phyloP scores from a whole-genome alignment of 192 early-diverging fungal genomes.

The Kappamyces sp. region DNA sequence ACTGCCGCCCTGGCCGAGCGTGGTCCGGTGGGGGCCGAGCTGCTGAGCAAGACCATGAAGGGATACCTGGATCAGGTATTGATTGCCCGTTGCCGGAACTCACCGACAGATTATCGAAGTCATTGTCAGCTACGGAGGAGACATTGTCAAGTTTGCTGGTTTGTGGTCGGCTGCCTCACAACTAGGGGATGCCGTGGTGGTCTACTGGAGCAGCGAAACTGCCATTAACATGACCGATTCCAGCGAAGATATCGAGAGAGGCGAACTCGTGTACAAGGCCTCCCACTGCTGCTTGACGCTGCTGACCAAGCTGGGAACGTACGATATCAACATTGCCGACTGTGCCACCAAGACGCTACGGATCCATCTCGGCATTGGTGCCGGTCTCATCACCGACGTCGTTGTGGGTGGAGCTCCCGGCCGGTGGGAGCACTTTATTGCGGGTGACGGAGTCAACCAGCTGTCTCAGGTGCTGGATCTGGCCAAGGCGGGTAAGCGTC shows the following conservation, averaged over 20 bases:
- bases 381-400: slow-evolving; percentile 43
- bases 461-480: slow-evolving; percentile 41
- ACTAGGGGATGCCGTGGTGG: slow-evolving; percentile 48
- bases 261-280: slow-evolving; percentile 45
- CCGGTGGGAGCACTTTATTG: slow-evolving; percentile 53
- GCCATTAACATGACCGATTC: slow-evolving; percentile 14
- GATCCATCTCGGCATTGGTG: slow-evolving; percentile 52
- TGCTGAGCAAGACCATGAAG: slow-evolving; percentile 47
- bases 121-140: slow-evolving; percentile 42
- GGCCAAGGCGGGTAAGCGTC: slow-evolving; percentile 38
- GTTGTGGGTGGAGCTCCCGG: slow-evolving; percentile 37
- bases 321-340: slow-evolving; percentile 40
- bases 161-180: neutral
- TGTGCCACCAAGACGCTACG: slow-evolving; percentile 30
- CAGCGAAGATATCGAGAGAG: slow-evolving; percentile 18
- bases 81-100: neutral
- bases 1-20: slow-evolving; percentile 38
- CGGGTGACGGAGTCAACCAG: slow-evolving; percentile 47
- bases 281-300: slow-evolving; percentile 40
- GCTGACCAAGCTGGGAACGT: slow-evolving; percentile 38
- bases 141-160: slow-evolving; percentile 56
- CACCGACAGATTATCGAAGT: slow-evolving; percentile 43
- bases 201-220: slow-evolving; percentile 43
- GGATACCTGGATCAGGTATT: slow-evolving; percentile 45
- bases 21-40: slow-evolving; percentile 40